A percentile compares a stretch with the other conserved stretches of the same genome.
phyloP scores from a whole-genome alignment of 805 yeast species.

The Yarrowia hollandica region DNA sequence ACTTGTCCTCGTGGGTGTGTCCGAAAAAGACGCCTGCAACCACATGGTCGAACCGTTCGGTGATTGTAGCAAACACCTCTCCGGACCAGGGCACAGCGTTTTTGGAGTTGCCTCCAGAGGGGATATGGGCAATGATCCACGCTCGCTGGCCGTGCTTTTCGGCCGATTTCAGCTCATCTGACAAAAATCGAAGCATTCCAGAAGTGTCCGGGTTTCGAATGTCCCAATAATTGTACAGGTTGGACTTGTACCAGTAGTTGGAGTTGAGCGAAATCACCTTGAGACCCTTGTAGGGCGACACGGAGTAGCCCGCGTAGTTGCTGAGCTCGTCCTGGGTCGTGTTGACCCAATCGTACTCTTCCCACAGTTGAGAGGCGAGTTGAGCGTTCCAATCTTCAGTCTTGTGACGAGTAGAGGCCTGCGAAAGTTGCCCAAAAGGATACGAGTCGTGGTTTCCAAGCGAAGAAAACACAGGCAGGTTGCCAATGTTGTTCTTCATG shows the following conservation, averaged over 20 bases:
- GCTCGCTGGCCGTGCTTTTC: slow-evolving; percentile 61
- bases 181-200: slow-evolving; percentile 62
- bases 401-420: slow-evolving; percentile 48
- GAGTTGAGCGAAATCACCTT: slow-evolving; percentile 65
- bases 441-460: slow-evolving; percentile 73
- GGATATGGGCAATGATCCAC: slow-evolving; percentile 74
- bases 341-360: slow-evolving; percentile 50
- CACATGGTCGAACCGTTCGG: slow-evolving; percentile 66
- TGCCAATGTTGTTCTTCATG: slow-evolving; percentile 52
- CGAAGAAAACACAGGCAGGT: slow-evolving; percentile 59
- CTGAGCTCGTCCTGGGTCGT: slow-evolving; percentile 34
- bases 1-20: slow-evolving; percentile 70
- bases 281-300: slow-evolving; percentile 55
- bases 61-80: slow-evolving; percentile 53
- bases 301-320: slow-evolving; percentile 59
- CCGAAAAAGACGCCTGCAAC: slow-evolving; percentile 71
- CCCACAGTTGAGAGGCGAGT: slow-evolving; percentile 52
- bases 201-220: slow-evolving; percentile 54
- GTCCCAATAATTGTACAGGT: slow-evolving; percentile 56
- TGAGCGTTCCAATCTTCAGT: slow-evolving; percentile 50
- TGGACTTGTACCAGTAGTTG: slow-evolving; percentile 65
- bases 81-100: slow-evolving; percentile 68
- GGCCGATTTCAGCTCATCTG: slow-evolving; percentile 60
- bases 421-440: slow-evolving; percentile 71
- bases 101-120: slow-evolving; percentile 51